These are phyloP conservation scores for Solanum sitiens DNA, from an alignment of 257 asterid genomes.

Conservation along the genomic window DNA sequence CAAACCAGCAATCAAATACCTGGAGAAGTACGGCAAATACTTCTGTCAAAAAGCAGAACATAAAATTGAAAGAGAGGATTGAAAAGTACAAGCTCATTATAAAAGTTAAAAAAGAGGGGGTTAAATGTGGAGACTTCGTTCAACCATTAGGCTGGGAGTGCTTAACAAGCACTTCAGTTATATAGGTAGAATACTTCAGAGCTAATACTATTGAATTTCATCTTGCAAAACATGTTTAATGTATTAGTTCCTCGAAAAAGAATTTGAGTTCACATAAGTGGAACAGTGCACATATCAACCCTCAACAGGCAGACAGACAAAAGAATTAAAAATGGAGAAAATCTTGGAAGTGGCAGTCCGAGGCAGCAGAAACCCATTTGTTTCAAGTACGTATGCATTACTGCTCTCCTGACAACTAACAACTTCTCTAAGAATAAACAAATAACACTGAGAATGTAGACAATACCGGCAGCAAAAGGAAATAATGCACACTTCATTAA, in stretches of 20 bases:
- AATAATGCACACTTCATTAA: background rate
- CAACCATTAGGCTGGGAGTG: background rate
- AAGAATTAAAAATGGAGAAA: background rate
- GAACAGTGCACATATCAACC: background rate
- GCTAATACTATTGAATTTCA: background rate
- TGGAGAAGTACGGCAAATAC: background rate
- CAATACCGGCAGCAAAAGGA: background rate
- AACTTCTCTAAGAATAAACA: background rate
- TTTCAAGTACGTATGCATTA: background rate
- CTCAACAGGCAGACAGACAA: background rate
- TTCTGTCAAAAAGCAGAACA: background rate
- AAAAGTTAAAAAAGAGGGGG: background rate
- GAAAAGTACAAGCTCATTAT: background rate
- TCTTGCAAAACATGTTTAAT: background rate
- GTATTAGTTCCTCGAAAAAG: background rate
- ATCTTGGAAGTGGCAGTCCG: background rate
- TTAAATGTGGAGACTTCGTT: background rate
- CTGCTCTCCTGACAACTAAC: background rate
- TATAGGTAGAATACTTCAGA: background rate
- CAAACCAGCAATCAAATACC: slow-evolving; percentile 98
- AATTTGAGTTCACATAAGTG: background rate
- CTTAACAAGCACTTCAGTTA: background rate
- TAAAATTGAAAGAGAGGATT: background rate
- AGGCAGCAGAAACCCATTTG: background rate
- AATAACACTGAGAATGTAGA: background rate